Base-by-base conservation (phyloP, 2,329 filamentous ascomycete species). In the Nemania bipapillata region DNA sequence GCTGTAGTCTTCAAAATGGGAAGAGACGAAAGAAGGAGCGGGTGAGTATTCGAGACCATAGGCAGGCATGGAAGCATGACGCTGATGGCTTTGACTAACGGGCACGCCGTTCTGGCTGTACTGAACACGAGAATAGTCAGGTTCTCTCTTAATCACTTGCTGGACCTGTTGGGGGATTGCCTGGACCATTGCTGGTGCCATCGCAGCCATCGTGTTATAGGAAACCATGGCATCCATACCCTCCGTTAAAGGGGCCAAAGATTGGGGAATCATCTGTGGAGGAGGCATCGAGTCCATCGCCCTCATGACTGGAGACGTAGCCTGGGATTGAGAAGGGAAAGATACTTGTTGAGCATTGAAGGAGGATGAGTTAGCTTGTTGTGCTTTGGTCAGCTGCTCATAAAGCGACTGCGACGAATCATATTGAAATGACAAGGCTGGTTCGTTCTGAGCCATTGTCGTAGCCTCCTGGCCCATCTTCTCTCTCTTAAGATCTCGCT, bases 381-480 rank as follows among this genome's bases (percentile, higher is more conserved):
- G 96, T 55, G 95, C 94, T 86, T 98, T 99, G 77, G 96, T 99
- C 84, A 99, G 90, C 86, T 99, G 96, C 86, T 99, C 96, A 80
- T 97, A 99, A 69, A 99, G 91, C 74, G 96, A 98, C 83, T 99
- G 96, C 37, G 96, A 98, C 26, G 96, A 97, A 84, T 99, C 96
- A 83, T 97, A 99, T 83, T 99, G 94, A 85, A 99, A 99, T 1
- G 96, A 99, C 76, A 98, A 85, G 59, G 96, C 96, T 40, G 96
- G 96, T 84, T 99, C 96, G 87, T 91, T 97, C 79, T 98, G 94
- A 63, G 96, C 96, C 76, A 97, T 90, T 17, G 96, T 99, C 59
- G 78, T 99, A 65, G 96, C 93, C 83, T 99, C 96, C 83, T 99
- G 96, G 74, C 92, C 91, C 95, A 98, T 98, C 89, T 99, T 99